Evolutionary conservation across 2,329 filamentous ascomycete species (phyloP), one percentile per base, ranked within the genome.

Genomic region (Talaromyces sp.): DNA sequence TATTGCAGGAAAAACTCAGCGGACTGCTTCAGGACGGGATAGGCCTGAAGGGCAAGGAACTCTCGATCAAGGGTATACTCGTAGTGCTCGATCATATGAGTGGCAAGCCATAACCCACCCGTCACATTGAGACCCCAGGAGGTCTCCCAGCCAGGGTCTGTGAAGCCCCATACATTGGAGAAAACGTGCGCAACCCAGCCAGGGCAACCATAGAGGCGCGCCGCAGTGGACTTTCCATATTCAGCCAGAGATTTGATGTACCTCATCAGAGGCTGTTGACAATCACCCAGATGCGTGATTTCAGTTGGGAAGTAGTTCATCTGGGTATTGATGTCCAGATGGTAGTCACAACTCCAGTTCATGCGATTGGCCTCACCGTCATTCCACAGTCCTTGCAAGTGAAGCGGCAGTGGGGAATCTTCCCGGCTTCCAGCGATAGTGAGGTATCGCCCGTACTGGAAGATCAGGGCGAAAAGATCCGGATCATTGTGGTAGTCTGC

Each of bases 261-360:
- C 25, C 77, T 73, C 38, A 83, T 80, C 0, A 85, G 64, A 0
- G 82, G 80, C 1, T 73, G 62, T 19, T 81, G 77, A 2, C 75
- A 79, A 53, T 80, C 79, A 0, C 34, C 80, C 56, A 84, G 79
- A 0, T 84, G 77, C 0, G 83, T 85, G 61, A 84, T 79, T 38
- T 86, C 84, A 2, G 81, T 80, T 1, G 75, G 76, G 85, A 86
- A 88, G 68, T 88, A 82, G 67, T 87, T 88, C 86, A 88, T 88
- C 68, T 88, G 84, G 0, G 87, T 67, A 65, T 88, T 88, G 70
- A 88, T 85, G 67, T 88, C 85, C 49, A 81, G 78, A 53, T 86
- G 85, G 65, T 86, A 88, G 68, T 88, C 85, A 3, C 77, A 81
- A 11, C 81, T 80, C 86, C 86, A 86, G 1, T 82, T 80, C 2